phyloP scores from a whole-genome alignment of 2,329 filamentous ascomycete genomes.

The Aspergillus tamarii region DNA sequence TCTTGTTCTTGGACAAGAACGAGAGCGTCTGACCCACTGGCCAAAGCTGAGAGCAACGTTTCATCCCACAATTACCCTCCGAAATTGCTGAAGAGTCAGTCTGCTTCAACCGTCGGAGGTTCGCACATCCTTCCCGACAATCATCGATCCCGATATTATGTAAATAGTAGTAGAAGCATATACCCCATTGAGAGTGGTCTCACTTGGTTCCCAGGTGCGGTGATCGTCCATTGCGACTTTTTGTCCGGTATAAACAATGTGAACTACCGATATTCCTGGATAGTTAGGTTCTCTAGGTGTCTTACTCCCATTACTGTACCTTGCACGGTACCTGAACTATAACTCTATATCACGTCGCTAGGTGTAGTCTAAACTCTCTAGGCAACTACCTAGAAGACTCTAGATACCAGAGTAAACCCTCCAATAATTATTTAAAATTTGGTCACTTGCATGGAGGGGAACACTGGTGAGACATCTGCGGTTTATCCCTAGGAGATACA shows the following conservation, averaged over 20 bases:
- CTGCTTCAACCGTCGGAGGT: neutral
- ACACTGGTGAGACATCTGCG: conserved; percentile 19
- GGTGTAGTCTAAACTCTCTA: neutral
- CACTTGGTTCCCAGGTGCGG: neutral
- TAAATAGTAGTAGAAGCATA: neutral
- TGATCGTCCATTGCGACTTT: neutral
- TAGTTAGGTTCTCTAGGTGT: neutral
- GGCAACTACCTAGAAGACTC: neutral
- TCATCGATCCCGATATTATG: neutral
- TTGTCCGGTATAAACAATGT: neutral
- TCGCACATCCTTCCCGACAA: neutral
- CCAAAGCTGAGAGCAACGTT: neutral
- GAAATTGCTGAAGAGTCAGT: neutral
- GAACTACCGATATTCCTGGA: neutral
- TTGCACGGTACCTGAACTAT: conserved; percentile 3
- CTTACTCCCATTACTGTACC: neutral
- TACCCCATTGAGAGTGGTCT: neutral
- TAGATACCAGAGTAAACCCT: neutral
- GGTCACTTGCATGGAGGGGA: conserved; percentile 4
- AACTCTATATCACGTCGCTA: neutral
- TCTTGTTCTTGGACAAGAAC: neutral
- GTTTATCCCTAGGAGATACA: conserved; percentile 6
- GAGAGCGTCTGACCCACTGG: neutral
- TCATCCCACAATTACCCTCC: conserved; percentile 6
- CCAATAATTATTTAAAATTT: neutral